Evolutionary conservation across 2,329 filamentous ascomycete genomes (phyloP).

Genomic region (Harringtonia lauricola): DNA sequence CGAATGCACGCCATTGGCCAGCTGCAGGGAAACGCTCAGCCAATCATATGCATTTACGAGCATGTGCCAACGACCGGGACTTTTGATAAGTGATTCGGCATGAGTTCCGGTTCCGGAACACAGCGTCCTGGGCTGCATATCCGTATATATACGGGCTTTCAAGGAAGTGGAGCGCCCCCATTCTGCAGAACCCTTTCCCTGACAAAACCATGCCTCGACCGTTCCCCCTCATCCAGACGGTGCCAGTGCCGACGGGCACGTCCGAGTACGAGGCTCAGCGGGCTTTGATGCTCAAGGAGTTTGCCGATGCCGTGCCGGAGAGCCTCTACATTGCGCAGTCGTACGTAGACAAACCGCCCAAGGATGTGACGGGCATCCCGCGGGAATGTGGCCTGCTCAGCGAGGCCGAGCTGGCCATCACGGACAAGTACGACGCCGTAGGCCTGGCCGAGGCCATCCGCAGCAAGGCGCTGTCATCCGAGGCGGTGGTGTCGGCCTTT

Average conservation of each 20-base stretch:
- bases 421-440: constrained; percentile 31
- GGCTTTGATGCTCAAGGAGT: constrained; percentile 16
- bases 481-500: constrained; percentile 30
- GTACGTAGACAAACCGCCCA: constrained; percentile 17
- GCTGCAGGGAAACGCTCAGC: no score
- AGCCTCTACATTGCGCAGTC: constrained; percentile 17
- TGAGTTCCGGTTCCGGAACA: no score
- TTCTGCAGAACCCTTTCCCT: no score
- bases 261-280: constrained; percentile 12
- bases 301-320: constrained; percentile 21
- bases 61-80: no score
- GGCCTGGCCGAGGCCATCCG: constrained; percentile 28
- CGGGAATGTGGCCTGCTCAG: constrained; percentile 31
- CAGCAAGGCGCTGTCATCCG: constrained; percentile 21
- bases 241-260: constrained; percentile 14
- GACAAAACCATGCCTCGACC: no score
- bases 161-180: no score
- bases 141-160: no score
- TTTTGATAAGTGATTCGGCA: no score
- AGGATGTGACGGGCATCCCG: constrained; percentile 23
- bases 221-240: constrained; percentile 12
- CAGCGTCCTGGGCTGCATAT: no score
- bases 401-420: constrained; percentile 33
- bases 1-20: no score
- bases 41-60: no score